Base-by-base conservation (phyloP, 495 filamentous ascomycete species). In the Tuber microsphaerosporum region DNA sequence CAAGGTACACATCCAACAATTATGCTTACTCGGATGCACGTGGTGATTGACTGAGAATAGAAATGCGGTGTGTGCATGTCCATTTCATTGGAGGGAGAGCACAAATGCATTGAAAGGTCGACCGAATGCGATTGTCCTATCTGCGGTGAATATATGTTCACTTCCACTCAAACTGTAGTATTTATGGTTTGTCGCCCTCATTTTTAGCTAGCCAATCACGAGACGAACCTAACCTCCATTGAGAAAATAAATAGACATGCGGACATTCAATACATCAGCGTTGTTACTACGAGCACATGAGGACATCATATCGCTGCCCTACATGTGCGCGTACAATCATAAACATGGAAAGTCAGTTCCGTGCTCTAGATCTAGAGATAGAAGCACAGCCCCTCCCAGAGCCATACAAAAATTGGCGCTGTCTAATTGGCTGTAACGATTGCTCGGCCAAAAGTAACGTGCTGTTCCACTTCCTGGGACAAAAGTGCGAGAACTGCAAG, bases 91-190 rank as follows among this genome's bases (percentile, higher is more conserved):
- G 89, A 91, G 76, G 88, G 88, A 34, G 90, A 89, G n/a, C 95
- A 99, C 85, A 92, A 92, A 77, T 99, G 95, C 83, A 93, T 98
- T 77, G 96, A 98, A 84, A 88, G 93, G 39, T 93, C 93, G 19
- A 97, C 91, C 8, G 94, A 99, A 82, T 97, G 93, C 83, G 91
- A 97, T 82, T 99, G 95, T 83, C 95, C 95, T n/a, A 97, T 99
- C 76, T 99, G 95, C 82, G 92, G 93, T 39, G 93, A 97, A 71
- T 97, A 97, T 82, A 92, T 99, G 89, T 98, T 98, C 83, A 93
- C 91, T n/a, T 98, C 95, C 31, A 90, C 92, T 0, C 88, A 90
- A 75, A 89, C 90, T 2, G 93, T 99, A 14, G 93, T 97, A 48
- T 96, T 97, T 82, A 94, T 99, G 91, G 81, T 82, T 10, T 46